Conservation (phyloP, 805 yeast species). For the Wickerhamomyces chaumierensis region DNA sequence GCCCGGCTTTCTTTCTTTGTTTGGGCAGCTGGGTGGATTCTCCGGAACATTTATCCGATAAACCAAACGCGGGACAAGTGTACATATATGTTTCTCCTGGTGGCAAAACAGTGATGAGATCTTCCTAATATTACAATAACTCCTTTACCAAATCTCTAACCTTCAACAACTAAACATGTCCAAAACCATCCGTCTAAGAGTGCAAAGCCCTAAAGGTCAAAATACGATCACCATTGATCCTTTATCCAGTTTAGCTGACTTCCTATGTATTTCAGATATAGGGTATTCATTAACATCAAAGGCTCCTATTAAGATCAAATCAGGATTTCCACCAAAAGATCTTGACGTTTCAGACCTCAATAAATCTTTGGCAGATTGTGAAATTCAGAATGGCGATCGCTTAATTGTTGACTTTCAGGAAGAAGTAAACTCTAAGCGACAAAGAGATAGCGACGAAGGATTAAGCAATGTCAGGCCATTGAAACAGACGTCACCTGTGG, state of each 20-base stretch:
- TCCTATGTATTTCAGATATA: neutral
- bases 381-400: constrained; percentile 50
- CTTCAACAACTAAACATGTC: too few relatives aligned
- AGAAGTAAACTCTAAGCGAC: too few relatives aligned
- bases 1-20: too few relatives aligned
- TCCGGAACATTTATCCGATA: too few relatives aligned
- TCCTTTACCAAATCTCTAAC: neutral
- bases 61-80: too few relatives aligned
- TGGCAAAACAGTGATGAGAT: too few relatives aligned
- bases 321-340: constrained; percentile 53
- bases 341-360: constrained; percentile 21
- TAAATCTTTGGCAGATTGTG: constrained; percentile 26
- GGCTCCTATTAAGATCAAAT: constrained; percentile 15
- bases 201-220: neutral
- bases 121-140: too few relatives aligned
- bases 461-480: neutral
- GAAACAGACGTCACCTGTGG: constrained; percentile 1
- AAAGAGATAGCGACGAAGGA: too few relatives aligned
- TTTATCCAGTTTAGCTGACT: neutral
- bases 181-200: neutral
- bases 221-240: neutral
- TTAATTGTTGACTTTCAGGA: constrained; percentile 25
- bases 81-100: too few relatives aligned
- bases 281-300: neutral
- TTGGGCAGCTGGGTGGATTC: neutral